Percentiles rank a stretch among this genome's conserved stretches.
Evolutionary conservation across 768 basidiomycete genomes (phyloP).

Genomic region (Termitomyces eurrhizus): DNA sequence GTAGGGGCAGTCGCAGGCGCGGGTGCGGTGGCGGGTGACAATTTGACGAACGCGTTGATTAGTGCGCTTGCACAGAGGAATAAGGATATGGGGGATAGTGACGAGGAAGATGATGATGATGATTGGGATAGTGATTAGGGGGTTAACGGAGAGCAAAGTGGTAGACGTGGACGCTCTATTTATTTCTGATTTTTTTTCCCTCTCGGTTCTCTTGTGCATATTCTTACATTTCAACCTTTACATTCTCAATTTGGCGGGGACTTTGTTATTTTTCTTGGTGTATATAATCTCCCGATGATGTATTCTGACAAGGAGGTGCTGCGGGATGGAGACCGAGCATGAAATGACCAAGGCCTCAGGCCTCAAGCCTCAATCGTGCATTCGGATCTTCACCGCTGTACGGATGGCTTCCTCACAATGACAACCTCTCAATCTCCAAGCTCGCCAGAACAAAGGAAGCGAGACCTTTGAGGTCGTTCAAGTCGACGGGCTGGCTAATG

Average conservation of each 20-base stretch:
- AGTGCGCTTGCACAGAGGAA: constrained; percentile 80
- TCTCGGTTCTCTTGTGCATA: background rate
- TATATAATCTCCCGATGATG: too few relatives aligned
- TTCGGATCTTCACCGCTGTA: background rate
- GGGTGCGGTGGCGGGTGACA: constrained; percentile 50
- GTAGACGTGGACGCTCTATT: background rate
- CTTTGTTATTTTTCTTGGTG: too few relatives aligned
- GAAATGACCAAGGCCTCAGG: background rate
- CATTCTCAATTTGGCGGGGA: too few relatives aligned
- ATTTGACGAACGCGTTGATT: constrained; percentile 72
- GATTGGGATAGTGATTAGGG: constrained; percentile 57
- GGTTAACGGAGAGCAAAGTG: background rate
- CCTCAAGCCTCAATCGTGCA: background rate
- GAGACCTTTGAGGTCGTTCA: constrained; percentile 45
- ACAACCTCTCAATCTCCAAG: constrained; percentile 34
- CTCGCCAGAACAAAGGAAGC: constrained; percentile 45
- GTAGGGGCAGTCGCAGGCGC: constrained; percentile 31
- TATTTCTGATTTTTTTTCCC: background rate
- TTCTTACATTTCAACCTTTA: background rate
- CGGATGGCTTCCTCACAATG: background rate
- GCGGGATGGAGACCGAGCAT: background rate
- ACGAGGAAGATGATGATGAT: constrained; percentile 43
- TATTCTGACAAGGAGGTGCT: background rate
- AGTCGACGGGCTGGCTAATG: constrained; percentile 30
- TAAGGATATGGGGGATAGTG: constrained; percentile 43